phyloP scores from a whole-genome alignment of 148 eudicot genomes.

The Silene latifolia region DNA sequence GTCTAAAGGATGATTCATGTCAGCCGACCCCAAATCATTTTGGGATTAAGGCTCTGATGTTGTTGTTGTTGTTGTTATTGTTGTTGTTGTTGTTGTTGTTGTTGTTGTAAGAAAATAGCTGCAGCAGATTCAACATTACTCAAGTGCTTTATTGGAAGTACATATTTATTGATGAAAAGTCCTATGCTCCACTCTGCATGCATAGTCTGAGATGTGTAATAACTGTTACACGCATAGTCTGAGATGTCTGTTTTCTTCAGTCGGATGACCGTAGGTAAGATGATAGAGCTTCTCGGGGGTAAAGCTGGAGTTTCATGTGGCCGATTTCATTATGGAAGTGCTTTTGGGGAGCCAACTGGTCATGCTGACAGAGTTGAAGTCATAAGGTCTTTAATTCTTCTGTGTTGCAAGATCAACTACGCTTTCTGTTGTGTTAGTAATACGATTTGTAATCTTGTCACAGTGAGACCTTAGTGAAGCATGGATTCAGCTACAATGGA shows the following conservation, averaged over 20 bases:
- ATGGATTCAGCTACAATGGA: constrained; percentile 90
- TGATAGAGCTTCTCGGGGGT: constrained; percentile 96
- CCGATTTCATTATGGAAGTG: constrained; percentile 91
- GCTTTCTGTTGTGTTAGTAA: constrained; percentile 10
- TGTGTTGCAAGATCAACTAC: not conserved
- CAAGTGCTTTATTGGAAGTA: too few species aligned
- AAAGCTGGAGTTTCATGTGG: constrained; percentile 95
- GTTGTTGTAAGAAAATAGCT: not conserved
- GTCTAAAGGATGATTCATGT: too few species aligned
- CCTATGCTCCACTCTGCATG: too few species aligned
- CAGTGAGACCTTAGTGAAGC: constrained; percentile 85
- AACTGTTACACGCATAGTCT: not conserved
- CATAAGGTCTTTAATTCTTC: constrained; percentile 54
- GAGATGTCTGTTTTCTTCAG: constrained; percentile 35
- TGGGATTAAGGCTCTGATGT: too few species aligned
- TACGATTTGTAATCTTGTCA: constrained; percentile 20
- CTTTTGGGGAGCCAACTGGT: constrained; percentile 96
- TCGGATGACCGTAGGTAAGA: constrained; percentile 99
- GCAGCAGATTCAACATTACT: too few species aligned
- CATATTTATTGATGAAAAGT: too few species aligned
- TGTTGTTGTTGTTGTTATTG: too few species aligned
- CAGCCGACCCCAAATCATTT: too few species aligned
- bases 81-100: too few species aligned
- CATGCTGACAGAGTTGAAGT: constrained; percentile 89
- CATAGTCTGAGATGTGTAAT: too few species aligned